These are phyloP conservation scores for Nepenthes alata DNA, from an alignment of 179 eudicot genomes.

Conservation along the genomic window DNA sequence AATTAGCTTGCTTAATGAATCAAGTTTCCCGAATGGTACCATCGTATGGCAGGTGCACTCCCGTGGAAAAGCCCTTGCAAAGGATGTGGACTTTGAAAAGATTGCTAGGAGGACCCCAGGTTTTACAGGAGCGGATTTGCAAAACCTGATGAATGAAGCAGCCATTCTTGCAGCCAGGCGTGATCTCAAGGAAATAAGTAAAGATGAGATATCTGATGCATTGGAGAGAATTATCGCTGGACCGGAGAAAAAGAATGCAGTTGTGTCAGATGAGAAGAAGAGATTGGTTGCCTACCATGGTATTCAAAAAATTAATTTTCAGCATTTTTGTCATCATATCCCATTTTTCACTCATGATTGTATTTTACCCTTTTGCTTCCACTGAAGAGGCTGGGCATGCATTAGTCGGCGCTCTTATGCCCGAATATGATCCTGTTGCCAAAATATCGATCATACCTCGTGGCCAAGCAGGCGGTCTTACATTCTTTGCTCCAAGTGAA, in stretches of 20 bases:
- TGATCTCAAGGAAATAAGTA: conserved; percentile 97
- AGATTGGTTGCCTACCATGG: conserved; percentile 95
- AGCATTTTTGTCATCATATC: background rate
- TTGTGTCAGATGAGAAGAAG: conserved; percentile 99
- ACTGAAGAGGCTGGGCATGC: conserved; percentile 99
- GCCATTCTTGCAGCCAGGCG: conserved; percentile 98
- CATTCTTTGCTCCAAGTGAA: conserved; percentile 99
- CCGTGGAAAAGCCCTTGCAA: conserved; percentile 89
- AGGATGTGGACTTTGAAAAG: conserved; percentile 93
- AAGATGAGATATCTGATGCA: conserved; percentile 96
- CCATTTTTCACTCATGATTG: background rate
- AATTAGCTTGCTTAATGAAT: background rate
- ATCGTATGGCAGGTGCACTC: conserved; percentile 66
- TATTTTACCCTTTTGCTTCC: conserved; percentile 1
- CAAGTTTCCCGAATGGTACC: background rate
- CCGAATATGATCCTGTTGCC: conserved; percentile 96
- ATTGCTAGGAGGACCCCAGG: conserved; percentile 97
- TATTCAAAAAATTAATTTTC: conserved; percentile 8
- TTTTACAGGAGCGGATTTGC: conserved; percentile 96
- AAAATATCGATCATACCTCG: conserved; percentile 98
- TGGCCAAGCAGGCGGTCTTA: conserved; percentile 99
- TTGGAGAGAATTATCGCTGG: conserved; percentile 98
- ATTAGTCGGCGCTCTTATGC: conserved; percentile 96
- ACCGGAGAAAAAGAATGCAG: conserved; percentile 99
- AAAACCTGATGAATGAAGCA: conserved; percentile 98